Conservation (phyloP, 495 filamentous ascomycete genomes). For the Evernia prunastri region DNA sequence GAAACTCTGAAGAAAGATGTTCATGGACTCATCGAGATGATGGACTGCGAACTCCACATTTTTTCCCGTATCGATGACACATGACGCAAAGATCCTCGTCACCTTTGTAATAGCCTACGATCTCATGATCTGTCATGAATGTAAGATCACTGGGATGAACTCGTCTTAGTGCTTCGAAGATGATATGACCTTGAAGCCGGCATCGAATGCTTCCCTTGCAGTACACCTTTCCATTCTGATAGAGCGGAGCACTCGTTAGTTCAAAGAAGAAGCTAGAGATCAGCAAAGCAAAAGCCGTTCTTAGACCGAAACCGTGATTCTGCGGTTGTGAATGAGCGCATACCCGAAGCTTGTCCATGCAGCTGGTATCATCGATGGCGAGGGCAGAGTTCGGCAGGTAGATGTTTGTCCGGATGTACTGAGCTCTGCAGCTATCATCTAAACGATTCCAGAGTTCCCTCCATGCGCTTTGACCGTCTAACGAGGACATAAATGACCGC, state of each 20-base stretch:
- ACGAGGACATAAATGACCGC: conserved; percentile 25
- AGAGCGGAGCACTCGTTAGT: conserved; percentile 15
- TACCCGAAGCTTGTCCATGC: conserved; percentile 17
- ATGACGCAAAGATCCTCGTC: conserved; percentile 19
- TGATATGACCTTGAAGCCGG: conserved; percentile 14
- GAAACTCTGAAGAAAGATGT: conserved; percentile 17
- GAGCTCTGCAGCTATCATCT: conserved; percentile 8
- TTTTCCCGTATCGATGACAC: conserved; percentile 24
- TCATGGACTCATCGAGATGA: conserved; percentile 21
- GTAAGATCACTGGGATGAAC: conserved; percentile 2
- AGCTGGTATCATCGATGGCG: conserved; percentile 25
- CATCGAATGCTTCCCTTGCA: conserved; percentile 24
- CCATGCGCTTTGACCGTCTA: conserved; percentile 22
- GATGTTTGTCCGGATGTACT: conserved; percentile 29
- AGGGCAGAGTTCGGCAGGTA: conserved; percentile 20
- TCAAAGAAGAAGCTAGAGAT: conserved; percentile 26
- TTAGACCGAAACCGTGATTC: conserved; percentile 7
- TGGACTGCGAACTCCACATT: conserved; percentile 20
- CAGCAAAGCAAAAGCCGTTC: conserved; percentile 20
- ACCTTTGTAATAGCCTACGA: conserved; percentile 7
- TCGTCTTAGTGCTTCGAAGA: conserved; percentile 14
- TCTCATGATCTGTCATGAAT: conserved; percentile 8
- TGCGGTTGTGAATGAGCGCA: neutral
- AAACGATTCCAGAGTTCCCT: conserved; percentile 14
- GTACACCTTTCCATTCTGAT: conserved; percentile 20